Conservation (phyloP, 2,329 filamentous ascomycete species). For the Paraphaeosphaeria sporulosa region DNA sequence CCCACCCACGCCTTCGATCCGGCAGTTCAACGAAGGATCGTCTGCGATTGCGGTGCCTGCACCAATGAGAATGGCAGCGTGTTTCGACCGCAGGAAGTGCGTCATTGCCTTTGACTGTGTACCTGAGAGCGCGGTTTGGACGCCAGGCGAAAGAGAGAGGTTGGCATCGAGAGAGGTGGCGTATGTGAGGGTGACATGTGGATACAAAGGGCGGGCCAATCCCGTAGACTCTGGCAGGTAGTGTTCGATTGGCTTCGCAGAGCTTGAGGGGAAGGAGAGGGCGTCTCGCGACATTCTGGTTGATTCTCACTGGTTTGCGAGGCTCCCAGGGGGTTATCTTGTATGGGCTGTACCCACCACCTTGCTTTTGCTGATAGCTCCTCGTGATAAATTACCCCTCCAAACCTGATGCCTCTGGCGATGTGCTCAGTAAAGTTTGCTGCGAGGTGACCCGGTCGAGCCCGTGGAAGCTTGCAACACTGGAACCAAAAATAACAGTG, state of each 20-base stretch:
- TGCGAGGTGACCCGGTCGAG: too few relatives aligned
- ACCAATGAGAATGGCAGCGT: constrained; percentile 86
- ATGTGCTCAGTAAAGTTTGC: too few relatives aligned
- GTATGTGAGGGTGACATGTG: constrained; percentile 76
- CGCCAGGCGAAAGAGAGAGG: constrained; percentile 77
- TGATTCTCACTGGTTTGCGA: not conserved
- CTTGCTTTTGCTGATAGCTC: not conserved
- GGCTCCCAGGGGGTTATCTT: not conserved
- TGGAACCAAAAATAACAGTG: too few relatives aligned
- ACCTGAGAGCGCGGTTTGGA: constrained; percentile 84
- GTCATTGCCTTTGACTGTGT: constrained; percentile 89
- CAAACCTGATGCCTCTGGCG: too few relatives aligned
- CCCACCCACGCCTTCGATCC: constrained; percentile 68
- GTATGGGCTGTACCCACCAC: not conserved
- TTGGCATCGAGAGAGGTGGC: constrained; percentile 88
- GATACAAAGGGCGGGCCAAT: constrained; percentile 14
- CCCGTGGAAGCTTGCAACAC: too few relatives aligned
- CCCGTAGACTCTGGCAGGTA: constrained; percentile 55
- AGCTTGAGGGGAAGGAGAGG: constrained; percentile 52
- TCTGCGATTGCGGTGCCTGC: constrained; percentile 85
- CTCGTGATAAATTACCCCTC: too few relatives aligned
- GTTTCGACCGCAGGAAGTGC: constrained; percentile 82
- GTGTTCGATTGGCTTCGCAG: constrained; percentile 57
- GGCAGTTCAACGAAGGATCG: constrained; percentile 84
- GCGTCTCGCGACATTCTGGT: constrained; percentile 29